phyloP scores from a whole-genome alignment of 2,329 filamentous ascomycete genomes.

The Drechslerella coelobrocha region DNA sequence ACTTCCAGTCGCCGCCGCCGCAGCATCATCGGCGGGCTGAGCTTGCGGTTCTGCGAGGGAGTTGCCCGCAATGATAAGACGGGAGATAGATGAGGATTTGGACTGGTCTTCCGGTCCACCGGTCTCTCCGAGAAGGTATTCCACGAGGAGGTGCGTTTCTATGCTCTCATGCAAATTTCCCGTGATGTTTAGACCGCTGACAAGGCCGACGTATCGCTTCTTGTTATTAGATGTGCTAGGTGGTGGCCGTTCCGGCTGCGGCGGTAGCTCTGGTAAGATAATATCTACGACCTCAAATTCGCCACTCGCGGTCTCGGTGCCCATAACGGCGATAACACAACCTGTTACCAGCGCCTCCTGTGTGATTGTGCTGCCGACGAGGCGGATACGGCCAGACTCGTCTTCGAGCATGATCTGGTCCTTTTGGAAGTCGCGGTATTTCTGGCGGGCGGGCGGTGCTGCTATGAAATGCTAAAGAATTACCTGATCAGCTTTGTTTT shows the following conservation, averaged over 20 bases:
- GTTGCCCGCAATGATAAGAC: constrained; percentile 90
- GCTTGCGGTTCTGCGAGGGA: constrained; percentile 65
- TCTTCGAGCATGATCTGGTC: constrained; percentile 88
- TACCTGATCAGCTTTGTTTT: not conserved
- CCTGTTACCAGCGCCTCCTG: constrained; percentile 82
- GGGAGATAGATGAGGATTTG: constrained; percentile 72
- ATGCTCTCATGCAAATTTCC: constrained; percentile 77
- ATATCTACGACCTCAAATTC: constrained; percentile 92
- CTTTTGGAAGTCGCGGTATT: constrained; percentile 71
- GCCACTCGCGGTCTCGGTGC: constrained; percentile 88
- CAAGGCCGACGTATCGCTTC: constrained; percentile 70
- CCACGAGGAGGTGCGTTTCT: constrained; percentile 76
- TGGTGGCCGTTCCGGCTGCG: constrained; percentile 81
- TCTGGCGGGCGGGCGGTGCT: constrained; percentile 76
- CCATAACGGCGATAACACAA: constrained; percentile 91
- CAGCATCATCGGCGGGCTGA: constrained; percentile 30
- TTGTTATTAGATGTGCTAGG: constrained; percentile 58
- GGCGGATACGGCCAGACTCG: constrained; percentile 83
- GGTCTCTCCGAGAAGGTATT: constrained; percentile 68
- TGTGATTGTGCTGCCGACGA: constrained; percentile 74
- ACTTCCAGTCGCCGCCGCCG: constrained; percentile 47
- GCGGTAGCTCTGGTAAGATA: constrained; percentile 83
- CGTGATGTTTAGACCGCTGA: constrained; percentile 86
- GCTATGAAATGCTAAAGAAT: constrained; percentile 78
- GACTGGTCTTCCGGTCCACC: constrained; percentile 60